Evolutionary conservation across 2,329 filamentous ascomycete species (phyloP).

Genomic region (Phaeosphaeria sp.): DNA sequence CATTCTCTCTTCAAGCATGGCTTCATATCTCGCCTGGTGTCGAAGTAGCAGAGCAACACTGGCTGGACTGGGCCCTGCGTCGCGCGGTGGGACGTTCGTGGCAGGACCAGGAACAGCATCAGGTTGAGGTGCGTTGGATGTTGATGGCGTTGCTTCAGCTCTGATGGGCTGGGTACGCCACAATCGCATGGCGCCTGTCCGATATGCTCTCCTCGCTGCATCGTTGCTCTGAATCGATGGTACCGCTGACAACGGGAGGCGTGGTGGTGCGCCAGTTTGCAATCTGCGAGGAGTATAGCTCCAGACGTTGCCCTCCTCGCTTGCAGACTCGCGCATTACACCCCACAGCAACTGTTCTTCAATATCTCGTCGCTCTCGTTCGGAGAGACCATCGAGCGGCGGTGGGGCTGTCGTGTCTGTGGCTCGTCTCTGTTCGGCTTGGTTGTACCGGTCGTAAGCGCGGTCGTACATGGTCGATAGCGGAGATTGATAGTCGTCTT

Average conservation of each 20-base stretch:
- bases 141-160: not conserved
- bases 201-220: not conserved
- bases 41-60: not conserved
- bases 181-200: not conserved
- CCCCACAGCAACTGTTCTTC: conserved; percentile 44
- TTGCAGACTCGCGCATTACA: conserved; percentile 36
- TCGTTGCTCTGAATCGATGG: not conserved
- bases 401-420: conserved; percentile 28
- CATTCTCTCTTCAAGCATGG: not conserved
- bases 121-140: not conserved
- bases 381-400: conserved; percentile 26
- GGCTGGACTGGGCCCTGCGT: not conserved
- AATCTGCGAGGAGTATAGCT: conserved; percentile 22
- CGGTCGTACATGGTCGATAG: conserved; percentile 56
- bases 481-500: conserved; percentile 57
- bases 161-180: not conserved
- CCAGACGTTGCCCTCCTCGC: conserved; percentile 26
- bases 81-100: too few relatives aligned
- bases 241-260: not conserved
- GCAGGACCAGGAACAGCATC: not conserved
- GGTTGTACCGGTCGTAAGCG: conserved; percentile 52
- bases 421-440: conserved; percentile 47
- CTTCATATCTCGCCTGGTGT: not conserved
- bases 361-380: conserved; percentile 35
- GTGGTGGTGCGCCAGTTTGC: not conserved